Evolutionary conservation across 1,284 basidiomycete species (phyloP).

Genomic region (Cryptococcus sp.): DNA sequence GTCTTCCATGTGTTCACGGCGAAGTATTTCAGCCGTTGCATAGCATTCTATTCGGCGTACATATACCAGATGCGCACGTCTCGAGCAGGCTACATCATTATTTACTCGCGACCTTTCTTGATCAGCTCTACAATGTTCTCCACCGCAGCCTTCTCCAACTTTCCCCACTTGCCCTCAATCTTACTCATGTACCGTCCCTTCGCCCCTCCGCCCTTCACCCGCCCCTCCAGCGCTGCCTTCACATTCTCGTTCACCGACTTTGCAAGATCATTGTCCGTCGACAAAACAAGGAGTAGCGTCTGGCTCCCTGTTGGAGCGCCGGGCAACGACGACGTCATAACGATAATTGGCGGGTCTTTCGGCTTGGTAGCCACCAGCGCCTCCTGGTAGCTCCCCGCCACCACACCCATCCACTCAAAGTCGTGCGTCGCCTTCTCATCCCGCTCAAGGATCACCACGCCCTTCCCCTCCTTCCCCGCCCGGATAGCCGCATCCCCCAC

Average conservation of each 20-base stretch:
- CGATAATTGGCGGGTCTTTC: slow-evolving; percentile 55
- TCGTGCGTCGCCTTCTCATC: slow-evolving; percentile 31
- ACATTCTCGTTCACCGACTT: slow-evolving; percentile 59
- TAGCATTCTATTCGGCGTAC: too few species aligned
- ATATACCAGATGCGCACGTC: not conserved
- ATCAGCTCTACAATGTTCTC: slow-evolving; percentile 16
- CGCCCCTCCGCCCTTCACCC: slow-evolving; percentile 51
- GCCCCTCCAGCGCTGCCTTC: slow-evolving; percentile 49
- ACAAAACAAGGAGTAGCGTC: slow-evolving; percentile 59
- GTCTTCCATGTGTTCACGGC: too few species aligned
- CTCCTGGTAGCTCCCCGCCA: slow-evolving; percentile 49
- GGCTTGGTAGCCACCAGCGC: slow-evolving; percentile 58
- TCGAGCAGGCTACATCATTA: not conserved
- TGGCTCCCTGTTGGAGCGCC: slow-evolving; percentile 13
- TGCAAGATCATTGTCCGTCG: slow-evolving; percentile 60
- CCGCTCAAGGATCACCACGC: slow-evolving; percentile 22
- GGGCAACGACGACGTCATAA: slow-evolving; percentile 37
- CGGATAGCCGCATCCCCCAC: slow-evolving; percentile 56
- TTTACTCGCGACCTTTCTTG: not conserved
- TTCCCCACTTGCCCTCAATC: slow-evolving; percentile 45
- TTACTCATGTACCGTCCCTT: slow-evolving; percentile 50
- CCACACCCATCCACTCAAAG: slow-evolving; percentile 39
- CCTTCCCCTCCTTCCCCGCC: slow-evolving; percentile 24
- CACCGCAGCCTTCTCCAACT: slow-evolving; percentile 28
- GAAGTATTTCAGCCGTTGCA: too few species aligned